Evolutionary conservation across 345 rosid species (phyloP).

Genomic region (Salix koriyanagi): DNA sequence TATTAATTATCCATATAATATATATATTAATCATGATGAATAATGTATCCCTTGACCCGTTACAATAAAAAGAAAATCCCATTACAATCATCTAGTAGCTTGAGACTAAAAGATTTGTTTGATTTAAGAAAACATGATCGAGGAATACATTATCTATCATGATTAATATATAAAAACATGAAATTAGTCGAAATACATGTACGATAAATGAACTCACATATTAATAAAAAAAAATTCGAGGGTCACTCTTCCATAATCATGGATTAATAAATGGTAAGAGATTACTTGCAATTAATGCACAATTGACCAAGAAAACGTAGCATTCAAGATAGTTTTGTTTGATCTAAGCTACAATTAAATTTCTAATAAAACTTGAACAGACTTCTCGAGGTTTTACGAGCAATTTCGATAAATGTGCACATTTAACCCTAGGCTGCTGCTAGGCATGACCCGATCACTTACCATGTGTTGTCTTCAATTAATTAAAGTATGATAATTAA

Average conservation of each 20-base stretch:
- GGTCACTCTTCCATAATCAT: background rate
- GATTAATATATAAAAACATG: no score
- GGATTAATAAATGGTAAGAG: background rate
- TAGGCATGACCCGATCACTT: background rate
- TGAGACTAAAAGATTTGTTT: no score
- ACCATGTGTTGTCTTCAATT: background rate
- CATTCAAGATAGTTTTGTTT: background rate
- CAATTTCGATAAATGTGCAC: background rate
- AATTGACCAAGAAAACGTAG: background rate
- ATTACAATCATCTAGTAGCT: no score
- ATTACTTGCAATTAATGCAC: background rate
- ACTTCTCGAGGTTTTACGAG: background rate
- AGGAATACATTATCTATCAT: no score
- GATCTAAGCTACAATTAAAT: background rate
- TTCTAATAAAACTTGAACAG: background rate
- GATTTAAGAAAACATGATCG: no score
- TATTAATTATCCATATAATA: no score
- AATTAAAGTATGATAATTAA: background rate
- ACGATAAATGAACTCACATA: no score
- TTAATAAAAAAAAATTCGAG: no score
- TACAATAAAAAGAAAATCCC: no score
- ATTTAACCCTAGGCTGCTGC: background rate
- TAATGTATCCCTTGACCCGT: no score
- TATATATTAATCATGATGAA: no score
- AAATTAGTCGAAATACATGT: fast-evolving